Conservation (phyloP, 352 stramenopile genomes). For the Globisporangium spinosum region DNA sequence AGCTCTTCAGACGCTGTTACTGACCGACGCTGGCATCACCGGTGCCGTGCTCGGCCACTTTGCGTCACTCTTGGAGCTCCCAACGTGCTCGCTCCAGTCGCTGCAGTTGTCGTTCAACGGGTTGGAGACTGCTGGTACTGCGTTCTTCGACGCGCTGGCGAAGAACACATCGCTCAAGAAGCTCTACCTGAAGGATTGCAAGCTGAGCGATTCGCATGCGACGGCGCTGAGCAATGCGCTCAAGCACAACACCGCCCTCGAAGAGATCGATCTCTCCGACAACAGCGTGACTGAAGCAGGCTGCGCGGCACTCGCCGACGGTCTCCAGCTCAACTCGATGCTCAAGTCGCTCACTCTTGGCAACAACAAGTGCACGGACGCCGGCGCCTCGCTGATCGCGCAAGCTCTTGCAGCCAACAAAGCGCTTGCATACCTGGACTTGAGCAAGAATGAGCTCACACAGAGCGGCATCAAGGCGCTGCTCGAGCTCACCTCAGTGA, state of each 20-base stretch:
- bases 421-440: slow-evolving; percentile 53
- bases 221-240: slow-evolving; percentile 41
- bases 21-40: slow-evolving; percentile 49
- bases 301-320: slow-evolving; percentile 37
- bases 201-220: slow-evolving; percentile 44
- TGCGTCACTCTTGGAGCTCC: slow-evolving; percentile 32
- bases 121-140: slow-evolving; percentile 27
- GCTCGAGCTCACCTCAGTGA: slow-evolving; percentile 39
- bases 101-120: slow-evolving; percentile 73
- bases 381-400: slow-evolving; percentile 35
- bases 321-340: slow-evolving; percentile 41
- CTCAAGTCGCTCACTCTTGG: slow-evolving; percentile 48
- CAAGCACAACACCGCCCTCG: slow-evolving; percentile 43
- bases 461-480: slow-evolving; percentile 41
- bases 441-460: slow-evolving; percentile 69
- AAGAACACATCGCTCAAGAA: slow-evolving; percentile 62
- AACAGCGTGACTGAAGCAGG: slow-evolving; percentile 43
- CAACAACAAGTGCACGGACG: slow-evolving; percentile 61
- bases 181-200: slow-evolving; percentile 62
- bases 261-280: slow-evolving; percentile 64
- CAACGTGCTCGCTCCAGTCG: slow-evolving; percentile 49
- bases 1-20: slow-evolving; percentile 30
- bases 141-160: slow-evolving; percentile 58
- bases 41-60: slow-evolving; percentile 45
- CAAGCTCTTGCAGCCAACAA: slow-evolving; percentile 32